phyloP scores from a whole-genome alignment of 208 protist species.

The Wallacemonas collosoma region DNA sequence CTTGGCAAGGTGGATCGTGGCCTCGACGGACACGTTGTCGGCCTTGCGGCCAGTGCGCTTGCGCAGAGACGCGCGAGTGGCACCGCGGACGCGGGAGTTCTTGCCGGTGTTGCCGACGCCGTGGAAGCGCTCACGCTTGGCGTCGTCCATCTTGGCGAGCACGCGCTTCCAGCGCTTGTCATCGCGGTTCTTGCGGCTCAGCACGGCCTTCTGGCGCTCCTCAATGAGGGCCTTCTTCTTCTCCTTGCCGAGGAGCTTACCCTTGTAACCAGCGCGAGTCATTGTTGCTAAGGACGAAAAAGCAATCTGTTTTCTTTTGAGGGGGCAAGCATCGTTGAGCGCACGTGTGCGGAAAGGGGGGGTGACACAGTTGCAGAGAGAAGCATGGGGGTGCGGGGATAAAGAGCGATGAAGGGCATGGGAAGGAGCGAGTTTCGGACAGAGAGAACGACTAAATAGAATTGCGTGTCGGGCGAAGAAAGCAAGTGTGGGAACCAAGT shows the following conservation, averaged over 20 bases:
- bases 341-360: no score
- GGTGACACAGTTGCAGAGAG: no score
- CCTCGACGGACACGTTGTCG: conserved; percentile 93
- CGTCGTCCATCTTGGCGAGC: conserved; percentile 84
- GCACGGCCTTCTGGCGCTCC: conserved; percentile 66
- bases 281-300: conserved; percentile 31
- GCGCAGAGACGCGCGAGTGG: conserved; percentile 80
- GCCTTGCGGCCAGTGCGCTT: conserved; percentile 86
- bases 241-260: conserved; percentile 82
- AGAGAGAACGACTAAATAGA: neutral
- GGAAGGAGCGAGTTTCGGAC: neutral
- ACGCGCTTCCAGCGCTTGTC: conserved; percentile 91
- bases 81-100: conserved; percentile 84
- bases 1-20: conserved; percentile 98
- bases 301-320: conserved; percentile 18
- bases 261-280: conserved; percentile 81
- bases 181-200: conserved; percentile 82
- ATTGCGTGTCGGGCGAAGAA: neutral
- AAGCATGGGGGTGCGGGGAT: neutral
- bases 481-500: neutral
- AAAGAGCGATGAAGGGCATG: neutral
- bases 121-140: conserved; percentile 85
- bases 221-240: conserved; percentile 80
- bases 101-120: conserved; percentile 87
- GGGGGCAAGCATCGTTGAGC: neutral